A percentile compares a stretch with the other conserved stretches of the same genome.
Conservation (phyloP, 805 yeast species). For the Candida oleophila region DNA sequence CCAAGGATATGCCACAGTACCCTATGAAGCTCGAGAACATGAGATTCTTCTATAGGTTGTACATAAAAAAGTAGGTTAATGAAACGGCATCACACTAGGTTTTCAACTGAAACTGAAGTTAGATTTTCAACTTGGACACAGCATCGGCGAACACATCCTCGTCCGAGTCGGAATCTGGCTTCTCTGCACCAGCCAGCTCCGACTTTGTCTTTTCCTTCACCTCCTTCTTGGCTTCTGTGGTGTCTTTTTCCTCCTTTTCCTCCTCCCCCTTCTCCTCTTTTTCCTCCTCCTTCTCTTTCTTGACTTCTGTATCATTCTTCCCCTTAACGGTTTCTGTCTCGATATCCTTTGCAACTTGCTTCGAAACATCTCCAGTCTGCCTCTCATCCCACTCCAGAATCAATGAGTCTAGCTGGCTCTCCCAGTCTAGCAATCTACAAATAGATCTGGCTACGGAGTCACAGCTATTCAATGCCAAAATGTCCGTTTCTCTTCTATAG, state of each 20-base stretch:
- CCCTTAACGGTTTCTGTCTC: background rate
- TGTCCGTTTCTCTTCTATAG: slow-evolving; percentile 54
- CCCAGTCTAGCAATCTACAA: slow-evolving; percentile 64
- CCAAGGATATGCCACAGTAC: slow-evolving; percentile 51
- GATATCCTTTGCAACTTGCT: background rate
- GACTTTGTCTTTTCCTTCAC: background rate
- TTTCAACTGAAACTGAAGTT: no score
- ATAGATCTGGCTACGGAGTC: slow-evolving; percentile 62
- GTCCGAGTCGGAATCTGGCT: background rate
- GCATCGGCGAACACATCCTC: slow-evolving; percentile 9
- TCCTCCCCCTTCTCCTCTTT: slow-evolving; percentile 8
- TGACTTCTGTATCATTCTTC: slow-evolving; percentile 9
- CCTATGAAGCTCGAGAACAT: slow-evolving; percentile 75
- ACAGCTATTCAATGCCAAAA: slow-evolving; percentile 59
- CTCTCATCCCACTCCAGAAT: slow-evolving; percentile 13
- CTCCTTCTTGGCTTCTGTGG: slow-evolving; percentile 15
- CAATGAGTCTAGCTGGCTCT: slow-evolving; percentile 47
- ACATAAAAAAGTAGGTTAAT: slow-evolving; percentile 46
- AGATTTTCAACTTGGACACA: slow-evolving; percentile 12
- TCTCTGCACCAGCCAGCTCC: background rate
- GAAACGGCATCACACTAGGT: background rate
- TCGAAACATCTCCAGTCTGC: background rate
- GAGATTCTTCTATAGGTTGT: slow-evolving; percentile 81
- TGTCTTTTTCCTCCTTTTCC: slow-evolving; percentile 6
- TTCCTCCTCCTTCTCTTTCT: slow-evolving; percentile 12